phyloP scores from a whole-genome alignment of 352 stramenopile species.

The Phytophthora ohioensis region DNA sequence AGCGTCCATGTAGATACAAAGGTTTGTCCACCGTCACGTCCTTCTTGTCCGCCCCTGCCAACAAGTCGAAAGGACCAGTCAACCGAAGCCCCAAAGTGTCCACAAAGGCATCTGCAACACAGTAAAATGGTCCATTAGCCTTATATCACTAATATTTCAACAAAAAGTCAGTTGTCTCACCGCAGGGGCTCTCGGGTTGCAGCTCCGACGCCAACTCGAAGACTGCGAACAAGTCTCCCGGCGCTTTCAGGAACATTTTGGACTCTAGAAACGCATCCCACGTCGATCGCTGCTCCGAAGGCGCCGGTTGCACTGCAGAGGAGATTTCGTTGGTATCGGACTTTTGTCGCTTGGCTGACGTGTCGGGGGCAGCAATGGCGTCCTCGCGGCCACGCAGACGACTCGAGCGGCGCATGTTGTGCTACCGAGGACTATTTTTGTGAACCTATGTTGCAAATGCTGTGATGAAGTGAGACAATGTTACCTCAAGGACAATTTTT shows the following conservation, averaged over 20 bases:
- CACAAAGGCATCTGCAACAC: constrained; percentile 55
- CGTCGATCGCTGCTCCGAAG: constrained; percentile 9
- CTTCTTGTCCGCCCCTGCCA: constrained; percentile 30
- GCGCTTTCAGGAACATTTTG: constrained; percentile 43
- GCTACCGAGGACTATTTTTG: background rate
- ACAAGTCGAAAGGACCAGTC: constrained; percentile 60
- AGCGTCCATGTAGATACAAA: constrained; percentile 61
- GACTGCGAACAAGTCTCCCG: constrained; percentile 56
- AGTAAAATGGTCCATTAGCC: constrained; percentile 10
- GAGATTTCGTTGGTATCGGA: background rate
- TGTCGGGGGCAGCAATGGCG: constrained; percentile 1
- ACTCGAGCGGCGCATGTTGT: constrained; percentile 42
- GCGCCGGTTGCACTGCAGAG: background rate
- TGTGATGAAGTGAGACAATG: too few species aligned
- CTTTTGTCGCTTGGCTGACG: constrained; percentile 26
- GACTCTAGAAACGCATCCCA: constrained; percentile 55
- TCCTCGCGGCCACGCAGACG: constrained; percentile 26
- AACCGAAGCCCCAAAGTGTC: constrained; percentile 51
- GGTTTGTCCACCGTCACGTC: constrained; percentile 45
- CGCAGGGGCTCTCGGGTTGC: constrained; percentile 36
- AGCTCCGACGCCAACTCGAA: constrained; percentile 53
- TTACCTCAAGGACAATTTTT: too few species aligned
- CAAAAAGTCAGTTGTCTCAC: constrained; percentile 24
- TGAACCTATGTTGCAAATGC: background rate
- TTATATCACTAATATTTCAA: background rate